Conservation (phyloP, 1,284 basidiomycete genomes). For the Sanguinoderma infundibulare region DNA sequence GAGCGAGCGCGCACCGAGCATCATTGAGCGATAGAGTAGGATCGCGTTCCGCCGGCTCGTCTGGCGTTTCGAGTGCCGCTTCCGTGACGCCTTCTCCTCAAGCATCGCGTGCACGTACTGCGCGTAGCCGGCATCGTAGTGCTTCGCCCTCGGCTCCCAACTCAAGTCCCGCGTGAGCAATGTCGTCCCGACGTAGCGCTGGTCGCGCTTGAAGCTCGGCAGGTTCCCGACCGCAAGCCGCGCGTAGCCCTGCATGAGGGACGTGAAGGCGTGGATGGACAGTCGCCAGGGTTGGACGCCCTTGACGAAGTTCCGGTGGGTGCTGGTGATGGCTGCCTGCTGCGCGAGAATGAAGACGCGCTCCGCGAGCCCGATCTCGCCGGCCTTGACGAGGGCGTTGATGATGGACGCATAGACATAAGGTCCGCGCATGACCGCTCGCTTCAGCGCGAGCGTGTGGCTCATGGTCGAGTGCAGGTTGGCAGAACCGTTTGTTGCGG, state of each 20-base stretch:
- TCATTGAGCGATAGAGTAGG: slow-evolving; percentile 43
- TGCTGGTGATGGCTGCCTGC: slow-evolving; percentile 58
- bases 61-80: slow-evolving; percentile 22
- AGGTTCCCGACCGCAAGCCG: slow-evolving; percentile 45
- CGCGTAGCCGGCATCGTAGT: slow-evolving; percentile 43
- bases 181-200: slow-evolving; percentile 3
- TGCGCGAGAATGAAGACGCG: slow-evolving; percentile 66
- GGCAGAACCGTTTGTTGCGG: slow-evolving; percentile 36
- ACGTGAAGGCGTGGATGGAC: slow-evolving; percentile 69
- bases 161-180: slow-evolving; percentile 11
- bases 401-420: slow-evolving; percentile 60
- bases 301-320: slow-evolving; percentile 37
- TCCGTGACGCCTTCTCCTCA: background rate
- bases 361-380: slow-evolving; percentile 60
- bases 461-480: slow-evolving; percentile 28
- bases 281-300: slow-evolving; percentile 58
- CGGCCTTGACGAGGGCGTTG: slow-evolving; percentile 62
- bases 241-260: slow-evolving; percentile 70
- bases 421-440: slow-evolving; percentile 58
- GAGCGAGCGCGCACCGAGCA: slow-evolving; percentile 39
- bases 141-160: slow-evolving; percentile 27
- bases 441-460: slow-evolving; percentile 40
- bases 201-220: slow-evolving; percentile 2
- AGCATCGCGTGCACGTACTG: slow-evolving; percentile 27
- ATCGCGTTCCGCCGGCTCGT: slow-evolving; percentile 34